These are phyloP conservation scores for Dichomitus squalens DNA, from an alignment of 1,284 basidiomycete species.

Conservation along the genomic window DNA sequence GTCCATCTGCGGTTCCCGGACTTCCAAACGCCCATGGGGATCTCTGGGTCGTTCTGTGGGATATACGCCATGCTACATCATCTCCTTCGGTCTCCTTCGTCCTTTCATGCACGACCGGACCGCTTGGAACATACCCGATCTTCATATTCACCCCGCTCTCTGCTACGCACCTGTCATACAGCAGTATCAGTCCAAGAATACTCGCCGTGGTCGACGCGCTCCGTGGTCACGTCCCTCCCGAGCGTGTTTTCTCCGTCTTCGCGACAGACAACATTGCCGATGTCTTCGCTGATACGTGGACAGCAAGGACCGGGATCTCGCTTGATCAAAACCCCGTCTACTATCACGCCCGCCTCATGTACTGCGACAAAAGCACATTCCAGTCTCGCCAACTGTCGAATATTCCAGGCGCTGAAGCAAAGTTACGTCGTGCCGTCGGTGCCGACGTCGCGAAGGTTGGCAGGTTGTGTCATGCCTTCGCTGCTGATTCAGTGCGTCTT, in stretches of 20 bases:
- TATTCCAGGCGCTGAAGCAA: slow-evolving; percentile 33
- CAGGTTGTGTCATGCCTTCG: slow-evolving; percentile 56
- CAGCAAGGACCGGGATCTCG: slow-evolving; percentile 41
- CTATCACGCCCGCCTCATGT: slow-evolving; percentile 62
- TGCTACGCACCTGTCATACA: slow-evolving; percentile 18
- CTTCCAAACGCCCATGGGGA: slow-evolving; percentile 27
- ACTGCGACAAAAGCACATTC: slow-evolving; percentile 52
- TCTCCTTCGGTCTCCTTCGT: slow-evolving; percentile 49
- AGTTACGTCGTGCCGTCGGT: slow-evolving; percentile 45
- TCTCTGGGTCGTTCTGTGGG: slow-evolving; percentile 54
- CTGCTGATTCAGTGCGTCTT: slow-evolving; percentile 55
- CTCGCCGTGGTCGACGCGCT: slow-evolving; percentile 29
- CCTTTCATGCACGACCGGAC: slow-evolving; percentile 56
- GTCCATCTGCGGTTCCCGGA: slow-evolving; percentile 22
- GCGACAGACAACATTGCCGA: slow-evolving; percentile 50
- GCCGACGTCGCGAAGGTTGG: slow-evolving; percentile 49
- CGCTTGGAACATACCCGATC: slow-evolving; percentile 52
- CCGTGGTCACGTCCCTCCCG: slow-evolving; percentile 18
- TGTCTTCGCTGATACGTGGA: slow-evolving; percentile 53
- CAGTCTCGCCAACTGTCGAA: slow-evolving; percentile 27
- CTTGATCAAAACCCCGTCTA: slow-evolving; percentile 46
- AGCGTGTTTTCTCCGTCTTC: slow-evolving; percentile 67
- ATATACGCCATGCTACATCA: slow-evolving; percentile 12
- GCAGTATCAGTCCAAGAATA: slow-evolving; percentile 35
- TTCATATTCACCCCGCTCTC: slow-evolving; percentile 40